Conservation (phyloP, 225 moss, liverwort and hornwort species). For the Climacium dendroides region DNA sequence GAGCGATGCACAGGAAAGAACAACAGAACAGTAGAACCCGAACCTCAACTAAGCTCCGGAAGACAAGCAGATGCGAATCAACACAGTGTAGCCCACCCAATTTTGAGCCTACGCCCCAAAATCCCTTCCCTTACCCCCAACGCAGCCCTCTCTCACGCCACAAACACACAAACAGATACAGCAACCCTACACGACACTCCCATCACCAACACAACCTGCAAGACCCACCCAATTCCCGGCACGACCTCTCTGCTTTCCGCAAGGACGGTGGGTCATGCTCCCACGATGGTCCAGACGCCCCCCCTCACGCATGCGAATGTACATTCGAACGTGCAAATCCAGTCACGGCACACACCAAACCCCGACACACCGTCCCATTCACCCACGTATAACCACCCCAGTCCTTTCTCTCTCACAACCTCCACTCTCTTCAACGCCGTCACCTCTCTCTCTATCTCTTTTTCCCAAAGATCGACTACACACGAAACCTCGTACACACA, state of each 20-base stretch:
- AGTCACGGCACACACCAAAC: not conserved
- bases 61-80: not conserved
- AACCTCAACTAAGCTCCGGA: not conserved
- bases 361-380: conserved; percentile 2
- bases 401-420: not conserved
- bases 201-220: not conserved
- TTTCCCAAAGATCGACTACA: not conserved
- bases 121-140: not conserved
- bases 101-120: not conserved
- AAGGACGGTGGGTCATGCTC: not conserved
- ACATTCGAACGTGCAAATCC: conserved; percentile 7
- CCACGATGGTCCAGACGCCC: not conserved
- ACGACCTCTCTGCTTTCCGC: not conserved
- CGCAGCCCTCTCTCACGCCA: not conserved
- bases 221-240: conserved; percentile 1
- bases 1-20: not conserved
- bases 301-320: not conserved
- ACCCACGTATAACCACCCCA: not conserved
- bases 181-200: not conserved
- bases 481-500: not conserved
- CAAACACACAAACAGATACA: not conserved
- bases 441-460: not conserved
- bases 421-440: not conserved
- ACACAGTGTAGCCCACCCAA: not conserved
- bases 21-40: not conserved